Conservation (phyloP, 1,284 basidiomycete genomes). For the Boletellus dicymbophilus region DNA sequence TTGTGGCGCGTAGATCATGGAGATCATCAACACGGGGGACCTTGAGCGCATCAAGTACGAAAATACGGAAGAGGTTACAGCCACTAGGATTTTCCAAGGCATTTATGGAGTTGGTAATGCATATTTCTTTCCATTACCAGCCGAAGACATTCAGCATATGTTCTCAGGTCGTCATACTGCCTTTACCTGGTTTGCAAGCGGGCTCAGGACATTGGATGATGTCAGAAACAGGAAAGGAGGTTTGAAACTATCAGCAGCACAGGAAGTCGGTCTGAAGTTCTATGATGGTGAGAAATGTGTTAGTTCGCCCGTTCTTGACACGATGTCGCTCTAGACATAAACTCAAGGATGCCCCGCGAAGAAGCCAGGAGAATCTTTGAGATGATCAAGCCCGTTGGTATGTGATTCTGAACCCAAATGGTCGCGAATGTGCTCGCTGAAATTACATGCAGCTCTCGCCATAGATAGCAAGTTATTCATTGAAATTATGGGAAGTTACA, state of each 20-base stretch:
- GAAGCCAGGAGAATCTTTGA: slow-evolving; percentile 79
- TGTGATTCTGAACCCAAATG: not conserved
- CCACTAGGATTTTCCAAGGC: slow-evolving; percentile 62
- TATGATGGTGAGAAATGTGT: slow-evolving; percentile 63
- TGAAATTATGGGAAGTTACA: slow-evolving; percentile 89
- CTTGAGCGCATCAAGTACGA: slow-evolving; percentile 63
- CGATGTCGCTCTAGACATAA: slow-evolving; percentile 52
- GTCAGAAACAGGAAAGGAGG: slow-evolving; percentile 57
- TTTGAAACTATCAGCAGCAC: slow-evolving; percentile 61
- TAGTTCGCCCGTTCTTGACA: not conserved
- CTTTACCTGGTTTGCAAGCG: slow-evolving; percentile 71
- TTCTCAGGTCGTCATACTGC: slow-evolving; percentile 61
- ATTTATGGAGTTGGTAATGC: slow-evolving; percentile 88
- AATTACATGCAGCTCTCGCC: slow-evolving; percentile 50
- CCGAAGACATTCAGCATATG: slow-evolving; percentile 2
- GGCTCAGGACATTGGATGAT: slow-evolving; percentile 80
- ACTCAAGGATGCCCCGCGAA: slow-evolving; percentile 79
- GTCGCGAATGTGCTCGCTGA: not conserved
- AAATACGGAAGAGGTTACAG: slow-evolving; percentile 57
- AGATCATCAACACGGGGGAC: slow-evolving; percentile 72
- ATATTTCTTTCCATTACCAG: too few species aligned
- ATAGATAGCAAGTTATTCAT: slow-evolving; percentile 76
- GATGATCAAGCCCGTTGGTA: slow-evolving; percentile 69
- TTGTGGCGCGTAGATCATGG: slow-evolving; percentile 63
- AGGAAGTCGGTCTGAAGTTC: slow-evolving; percentile 75